Conservation (phyloP, 2,329 filamentous ascomycete species). For the Cadophora gregata region DNA sequence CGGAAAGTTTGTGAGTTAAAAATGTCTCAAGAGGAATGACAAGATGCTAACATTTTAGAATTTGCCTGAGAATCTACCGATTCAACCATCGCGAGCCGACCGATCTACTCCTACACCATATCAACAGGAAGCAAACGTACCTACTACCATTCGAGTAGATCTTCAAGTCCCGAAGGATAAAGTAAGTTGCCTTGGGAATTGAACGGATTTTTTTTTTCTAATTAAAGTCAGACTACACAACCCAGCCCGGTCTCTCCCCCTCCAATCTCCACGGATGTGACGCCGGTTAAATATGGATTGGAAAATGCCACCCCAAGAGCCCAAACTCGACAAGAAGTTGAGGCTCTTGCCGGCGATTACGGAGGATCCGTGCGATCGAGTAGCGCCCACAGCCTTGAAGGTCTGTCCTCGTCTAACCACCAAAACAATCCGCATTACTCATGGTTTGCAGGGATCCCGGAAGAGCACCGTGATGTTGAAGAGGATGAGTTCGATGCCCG, state of each 20-base stretch:
- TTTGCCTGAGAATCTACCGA: constrained; percentile 33
- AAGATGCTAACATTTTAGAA: constrained; percentile 30
- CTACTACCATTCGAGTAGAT: constrained; percentile 31
- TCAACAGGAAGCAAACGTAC: constrained; percentile 29
- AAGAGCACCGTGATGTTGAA: constrained; percentile 55
- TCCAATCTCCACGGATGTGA: constrained; percentile 78
- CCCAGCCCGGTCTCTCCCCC: constrained; percentile 56
- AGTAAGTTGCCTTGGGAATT: constrained; percentile 27
- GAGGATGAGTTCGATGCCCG: constrained; percentile 56
- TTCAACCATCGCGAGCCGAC: constrained; percentile 32
- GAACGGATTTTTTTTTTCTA: constrained; percentile 20
- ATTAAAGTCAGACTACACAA: constrained; percentile 36
- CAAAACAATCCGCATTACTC: constrained; percentile 33
- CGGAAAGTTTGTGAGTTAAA: constrained; percentile 71
- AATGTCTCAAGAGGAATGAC: constrained; percentile 6
- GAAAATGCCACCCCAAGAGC: constrained; percentile 80
- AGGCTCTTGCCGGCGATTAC: constrained; percentile 57
- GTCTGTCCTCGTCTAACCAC: constrained; percentile 53
- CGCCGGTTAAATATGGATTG: constrained; percentile 67
- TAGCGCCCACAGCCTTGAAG: constrained; percentile 77
- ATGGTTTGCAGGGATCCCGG: constrained; percentile 46
- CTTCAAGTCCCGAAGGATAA: constrained; percentile 38
- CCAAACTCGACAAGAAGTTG: constrained; percentile 79
- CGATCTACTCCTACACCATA: constrained; percentile 44
- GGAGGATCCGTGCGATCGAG: constrained; percentile 61